Evolutionary conservation across 495 filamentous ascomycete genomes (phyloP), one percentile per base, ranked within the genome.

Genomic region (Aspergillus homomorphus): DNA sequence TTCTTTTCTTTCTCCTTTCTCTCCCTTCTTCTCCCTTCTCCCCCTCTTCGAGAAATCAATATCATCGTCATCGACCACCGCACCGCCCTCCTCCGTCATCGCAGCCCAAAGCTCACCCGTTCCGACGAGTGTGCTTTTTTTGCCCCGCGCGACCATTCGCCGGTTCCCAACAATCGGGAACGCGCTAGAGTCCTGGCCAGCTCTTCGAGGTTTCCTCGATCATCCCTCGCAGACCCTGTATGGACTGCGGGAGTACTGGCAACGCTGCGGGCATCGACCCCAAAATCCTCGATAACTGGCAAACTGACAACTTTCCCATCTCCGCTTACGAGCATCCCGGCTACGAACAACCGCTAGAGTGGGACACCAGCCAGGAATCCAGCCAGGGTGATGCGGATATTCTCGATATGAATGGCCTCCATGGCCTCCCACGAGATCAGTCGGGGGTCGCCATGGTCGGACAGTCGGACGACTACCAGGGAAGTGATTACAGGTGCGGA

Each of bases 211-310:
- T 60, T 57, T 51, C 49, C 28, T 45, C n/a, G 30, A 48, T 30
- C 41, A 19, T 14, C 43, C 46, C 53, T 43, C 50, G 38, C 24
- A 15, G 62, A 69, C 61, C 69, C 74, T 77, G 74, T 69, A 79
- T 79, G 76, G 76, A 79, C 74, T 68, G 68, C 66, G 71, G 68
- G 73, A 75, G 64, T 62, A 63, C 70, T 64, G 69, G 66, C 44
- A 71, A 71, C 51, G 70, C 71, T 72, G 69, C 74, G 75, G 75
- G 74, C 69, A 75, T 79, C 46, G 75, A 79, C 75, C 75, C 76
- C 71, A 79, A 77, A 66, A 77, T 77, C 49, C 69, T 79, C 46
- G 73, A 75, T 62, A 72, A 73, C 53, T 79, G 75, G 73, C 73
- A 76, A 71, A 67, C 69, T 14, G 69, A 76, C 53, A 62, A 68